Evolutionary conservation across 2,329 filamentous ascomycete genomes (phyloP).

Genomic region (Colletotrichum magnum): DNA sequence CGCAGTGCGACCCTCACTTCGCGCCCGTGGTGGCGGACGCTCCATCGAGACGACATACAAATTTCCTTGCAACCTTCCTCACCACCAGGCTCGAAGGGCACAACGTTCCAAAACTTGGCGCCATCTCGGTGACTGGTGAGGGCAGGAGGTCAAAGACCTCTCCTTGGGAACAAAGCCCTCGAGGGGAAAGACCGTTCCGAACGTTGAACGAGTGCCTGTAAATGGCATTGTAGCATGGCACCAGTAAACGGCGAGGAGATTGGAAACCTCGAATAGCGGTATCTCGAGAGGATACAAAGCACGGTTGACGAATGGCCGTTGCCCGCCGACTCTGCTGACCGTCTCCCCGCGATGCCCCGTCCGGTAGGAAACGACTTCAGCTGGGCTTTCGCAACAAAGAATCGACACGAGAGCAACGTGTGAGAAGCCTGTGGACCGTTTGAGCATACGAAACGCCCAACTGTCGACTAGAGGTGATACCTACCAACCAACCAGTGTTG

Average conservation of each 20-base stretch:
- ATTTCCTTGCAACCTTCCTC: neutral
- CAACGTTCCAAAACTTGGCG: neutral
- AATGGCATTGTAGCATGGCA: neutral
- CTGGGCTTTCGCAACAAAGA: slow-evolving; percentile 13
- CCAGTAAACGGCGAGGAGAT: too few relatives aligned
- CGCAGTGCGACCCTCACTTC: slow-evolving; percentile 14
- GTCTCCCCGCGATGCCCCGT: slow-evolving; percentile 6
- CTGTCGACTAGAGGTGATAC: neutral
- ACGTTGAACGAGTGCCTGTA: slow-evolving; percentile 1
- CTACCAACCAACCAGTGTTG: too few relatives aligned
- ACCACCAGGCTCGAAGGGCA: neutral
- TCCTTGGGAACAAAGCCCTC: neutral
- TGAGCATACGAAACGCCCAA: slow-evolving; percentile 1
- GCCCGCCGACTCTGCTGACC: neutral
- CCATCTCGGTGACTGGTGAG: neutral
- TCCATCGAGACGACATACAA: slow-evolving; percentile 5
- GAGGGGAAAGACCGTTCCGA: neutral
- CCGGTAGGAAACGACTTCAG: slow-evolving; percentile 10
- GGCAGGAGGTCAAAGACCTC: slow-evolving; percentile 5
- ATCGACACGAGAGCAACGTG: slow-evolving; percentile 3
- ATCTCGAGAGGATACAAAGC: neutral
- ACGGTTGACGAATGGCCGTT: neutral
- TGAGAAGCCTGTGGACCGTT: neutral
- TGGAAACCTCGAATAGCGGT: neutral
- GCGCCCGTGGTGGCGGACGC: slow-evolving; percentile 1